A percentile compares a stretch with the other conserved stretches of the same genome.
Evolutionary conservation across 176 grass and related monocot genomes (phyloP).

Genomic region (Rhynchospora pubera): DNA sequence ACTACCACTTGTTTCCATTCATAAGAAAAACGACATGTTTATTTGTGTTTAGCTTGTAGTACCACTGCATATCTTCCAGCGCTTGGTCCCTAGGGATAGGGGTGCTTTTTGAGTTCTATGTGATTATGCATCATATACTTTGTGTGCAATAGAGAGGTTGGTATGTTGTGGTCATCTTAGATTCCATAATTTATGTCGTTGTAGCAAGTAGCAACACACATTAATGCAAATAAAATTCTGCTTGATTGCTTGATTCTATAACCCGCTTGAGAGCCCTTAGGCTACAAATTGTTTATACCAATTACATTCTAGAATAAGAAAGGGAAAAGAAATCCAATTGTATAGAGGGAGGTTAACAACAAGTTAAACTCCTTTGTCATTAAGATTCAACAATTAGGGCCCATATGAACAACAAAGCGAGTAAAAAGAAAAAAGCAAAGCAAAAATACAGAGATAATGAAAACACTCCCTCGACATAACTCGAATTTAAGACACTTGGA

Average conservation of each 20-base stretch:
- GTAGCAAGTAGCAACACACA: background rate
- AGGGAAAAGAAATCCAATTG: background rate
- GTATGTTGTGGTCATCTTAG: background rate
- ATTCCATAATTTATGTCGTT: background rate
- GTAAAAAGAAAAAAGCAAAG: background rate
- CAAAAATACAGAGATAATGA: background rate
- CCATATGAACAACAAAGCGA: background rate
- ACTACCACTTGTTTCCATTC: background rate
- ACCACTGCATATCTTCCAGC: background rate
- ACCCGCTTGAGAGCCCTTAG: background rate
- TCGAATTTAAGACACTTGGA: background rate
- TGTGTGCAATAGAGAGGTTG: background rate
- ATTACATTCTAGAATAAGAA: background rate
- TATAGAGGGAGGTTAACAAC: background rate
- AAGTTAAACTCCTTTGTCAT: constrained; percentile 11
- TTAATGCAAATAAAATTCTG: background rate
- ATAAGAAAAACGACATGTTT: background rate
- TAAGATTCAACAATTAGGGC: constrained; percentile 18
- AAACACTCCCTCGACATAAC: background rate
- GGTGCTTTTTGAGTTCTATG: background rate
- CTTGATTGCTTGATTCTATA: background rate
- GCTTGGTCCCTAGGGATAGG: background rate
- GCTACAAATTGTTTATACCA: background rate
- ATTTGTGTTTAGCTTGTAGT: background rate
- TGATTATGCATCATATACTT: background rate